Percentiles rank a stretch among this genome's conserved stretches.
These are phyloP conservation scores for Coemansia guatemalensis DNA, from an alignment of 192 early-diverging fungal genomes.

Conservation along the genomic window DNA sequence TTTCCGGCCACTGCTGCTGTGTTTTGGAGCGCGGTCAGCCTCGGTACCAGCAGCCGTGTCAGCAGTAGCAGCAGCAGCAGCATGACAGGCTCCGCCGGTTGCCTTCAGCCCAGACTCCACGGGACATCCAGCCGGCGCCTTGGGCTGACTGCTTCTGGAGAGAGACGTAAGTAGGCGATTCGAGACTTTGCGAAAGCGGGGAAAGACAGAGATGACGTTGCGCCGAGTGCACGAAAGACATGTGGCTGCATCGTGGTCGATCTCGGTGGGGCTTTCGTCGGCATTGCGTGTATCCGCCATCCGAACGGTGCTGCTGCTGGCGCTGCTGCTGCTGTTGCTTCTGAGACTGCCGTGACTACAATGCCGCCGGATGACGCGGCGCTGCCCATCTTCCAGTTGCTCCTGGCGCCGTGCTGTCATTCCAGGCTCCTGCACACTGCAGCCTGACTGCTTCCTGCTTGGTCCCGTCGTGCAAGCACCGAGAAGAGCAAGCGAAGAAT, in stretches of 20 bases:
- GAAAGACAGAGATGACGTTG: slow-evolving; percentile 42
- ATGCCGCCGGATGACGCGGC: slow-evolving; percentile 18
- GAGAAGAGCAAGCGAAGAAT: not conserved
- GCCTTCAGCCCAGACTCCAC: slow-evolving; percentile 17
- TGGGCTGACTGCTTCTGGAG: slow-evolving; percentile 27
- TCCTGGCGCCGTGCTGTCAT: slow-evolving; percentile 26
- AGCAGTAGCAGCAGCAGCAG: not conserved
- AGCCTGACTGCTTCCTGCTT: slow-evolving; percentile 9
- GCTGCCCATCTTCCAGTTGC: slow-evolving; percentile 25
- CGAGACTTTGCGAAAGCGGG: slow-evolving; percentile 42
- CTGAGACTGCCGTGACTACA: slow-evolving; percentile 36
- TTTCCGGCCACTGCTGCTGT: not conserved
- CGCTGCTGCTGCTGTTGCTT: slow-evolving; percentile 22
- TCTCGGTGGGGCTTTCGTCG: slow-evolving; percentile 8
- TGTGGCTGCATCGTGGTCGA: slow-evolving; percentile 26
- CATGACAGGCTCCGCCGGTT: not conserved
- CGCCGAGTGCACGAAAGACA: slow-evolving; percentile 45
- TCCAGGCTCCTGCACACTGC: not conserved
- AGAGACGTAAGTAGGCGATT: slow-evolving; percentile 32
- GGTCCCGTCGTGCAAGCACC: not conserved
- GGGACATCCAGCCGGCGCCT: slow-evolving; percentile 13
- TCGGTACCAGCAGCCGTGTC: not conserved
- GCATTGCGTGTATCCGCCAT: not conserved
- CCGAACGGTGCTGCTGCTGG: slow-evolving; percentile 17
- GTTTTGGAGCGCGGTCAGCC: not conserved